Base-by-base conservation (phyloP, 2,329 filamentous ascomycete species). In the Cladophialophora psammophila region DNA sequence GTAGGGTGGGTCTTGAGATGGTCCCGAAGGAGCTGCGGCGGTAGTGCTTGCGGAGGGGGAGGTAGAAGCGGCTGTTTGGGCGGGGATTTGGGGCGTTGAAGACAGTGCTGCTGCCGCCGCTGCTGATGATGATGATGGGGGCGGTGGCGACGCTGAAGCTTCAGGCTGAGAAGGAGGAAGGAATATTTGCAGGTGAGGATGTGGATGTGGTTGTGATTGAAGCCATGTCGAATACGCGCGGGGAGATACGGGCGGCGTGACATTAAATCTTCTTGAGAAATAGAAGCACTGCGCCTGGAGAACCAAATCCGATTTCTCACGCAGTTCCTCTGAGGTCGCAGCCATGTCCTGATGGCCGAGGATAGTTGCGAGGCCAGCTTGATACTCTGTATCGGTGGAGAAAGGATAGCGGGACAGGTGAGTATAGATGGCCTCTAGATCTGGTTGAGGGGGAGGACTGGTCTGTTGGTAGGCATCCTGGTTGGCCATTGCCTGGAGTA, bases 201-300 rank as follows among this genome's bases (percentile, higher is more conserved):
- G 76, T 73, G 59, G 62, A 18, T 50, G 45, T 31, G 35, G 54
- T 20, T 75, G 76, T 13, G 72, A 66, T 32, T 73, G 69, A 64
- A 88, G 78, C 87, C 91, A 93, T 36, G 81, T 76, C 75, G 89
- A 89, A 80, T 94, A 95, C 59, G 80, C 80, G 61, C 86, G 80
- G 71, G 90, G 91, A 75, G 92, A 86, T 69, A 94, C 85, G 18
- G 83, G 72, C 5, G 70, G 61, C 2, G 77, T 78, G 61, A 50
- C 20, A n/a, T 63, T 34, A 20, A 20, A 12, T 31, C 15, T 34
- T 55, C 74, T 77, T 40, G 81, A 78, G 67, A 80, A 82, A 66
- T 82, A 84, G 72, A 83, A 84, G 69, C 80, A 83, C 74, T 81
- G 80, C 13, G 81, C 81, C 69, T 80, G 79, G 13, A 81, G 64